Evolutionary conservation across 129 eudicot species (phyloP).

Genomic region (Smallanthus sonchifolius): DNA sequence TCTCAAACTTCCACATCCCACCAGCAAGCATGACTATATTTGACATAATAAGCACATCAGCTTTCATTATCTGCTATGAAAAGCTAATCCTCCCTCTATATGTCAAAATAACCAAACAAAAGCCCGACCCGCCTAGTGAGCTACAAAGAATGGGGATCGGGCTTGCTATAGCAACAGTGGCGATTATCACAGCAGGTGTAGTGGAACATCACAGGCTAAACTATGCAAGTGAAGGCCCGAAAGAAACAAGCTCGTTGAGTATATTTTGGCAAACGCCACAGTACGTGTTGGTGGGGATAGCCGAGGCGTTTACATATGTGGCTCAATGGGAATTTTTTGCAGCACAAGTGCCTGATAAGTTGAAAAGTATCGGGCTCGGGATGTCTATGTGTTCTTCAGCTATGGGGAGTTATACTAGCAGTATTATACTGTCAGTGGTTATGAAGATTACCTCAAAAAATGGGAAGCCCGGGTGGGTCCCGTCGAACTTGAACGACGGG

Average conservation of each 20-base stretch:
- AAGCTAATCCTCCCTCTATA: conserved; percentile 48
- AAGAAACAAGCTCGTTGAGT: conserved; percentile 49
- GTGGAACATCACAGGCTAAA: conserved; percentile 48
- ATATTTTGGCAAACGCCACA: conserved; percentile 64
- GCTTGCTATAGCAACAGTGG: conserved; percentile 45
- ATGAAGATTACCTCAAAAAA: conserved; percentile 49
- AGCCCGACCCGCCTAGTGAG: conserved; percentile 45
- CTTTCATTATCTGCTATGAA: conserved; percentile 52
- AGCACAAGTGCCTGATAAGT: conserved; percentile 51
- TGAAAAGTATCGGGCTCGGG: conserved; percentile 57
- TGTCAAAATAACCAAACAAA: conserved; percentile 39
- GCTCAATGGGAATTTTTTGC: conserved; percentile 64
- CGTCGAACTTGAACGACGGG: conserved; percentile 50
- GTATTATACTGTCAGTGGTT: conserved; percentile 38
- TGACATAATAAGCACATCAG: conserved; percentile 48
- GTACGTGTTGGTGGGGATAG: conserved; percentile 57
- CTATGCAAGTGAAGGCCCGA: conserved; percentile 30
- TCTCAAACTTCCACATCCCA: conserved; percentile 57
- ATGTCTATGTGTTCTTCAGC: conserved; percentile 59
- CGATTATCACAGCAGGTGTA: conserved; percentile 47
- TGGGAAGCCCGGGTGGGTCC: conserved; percentile 58
- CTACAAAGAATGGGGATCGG: conserved; percentile 64
- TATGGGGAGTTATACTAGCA: conserved; percentile 49
- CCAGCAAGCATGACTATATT: conserved; percentile 78
- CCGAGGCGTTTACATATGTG: conserved; percentile 60